Evolutionary conservation across 2,329 filamentous ascomycete genomes (phyloP).

Genomic region (Hypoxylon sp.): DNA sequence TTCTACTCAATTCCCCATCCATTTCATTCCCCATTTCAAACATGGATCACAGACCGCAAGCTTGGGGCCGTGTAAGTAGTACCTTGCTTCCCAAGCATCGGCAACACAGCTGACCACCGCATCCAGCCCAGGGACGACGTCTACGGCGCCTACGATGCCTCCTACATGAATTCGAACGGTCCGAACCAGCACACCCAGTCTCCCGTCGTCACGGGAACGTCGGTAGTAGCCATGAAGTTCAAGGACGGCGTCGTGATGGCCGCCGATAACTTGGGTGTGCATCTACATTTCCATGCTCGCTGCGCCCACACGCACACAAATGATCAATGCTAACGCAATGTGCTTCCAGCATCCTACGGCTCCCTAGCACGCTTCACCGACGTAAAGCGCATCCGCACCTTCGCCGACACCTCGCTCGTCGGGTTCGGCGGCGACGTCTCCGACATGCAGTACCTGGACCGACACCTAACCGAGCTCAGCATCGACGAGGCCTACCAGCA

Average conservation of each 20-base stretch:
- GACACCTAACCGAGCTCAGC: constrained; percentile 87
- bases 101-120: constrained; percentile 55
- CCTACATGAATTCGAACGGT: constrained; percentile 79
- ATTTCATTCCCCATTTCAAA: constrained; percentile 37
- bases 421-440: constrained; percentile 98
- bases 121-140: constrained; percentile 93
- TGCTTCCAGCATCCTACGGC: constrained; percentile 88
- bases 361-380: constrained; percentile 97
- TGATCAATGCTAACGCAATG: constrained; percentile 27
- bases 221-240: constrained; percentile 95
- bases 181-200: constrained; percentile 91
- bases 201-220: constrained; percentile 96
- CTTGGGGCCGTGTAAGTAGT: constrained; percentile 77
- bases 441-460: constrained; percentile 99
- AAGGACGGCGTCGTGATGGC: constrained; percentile 96
- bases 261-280: constrained; percentile 91
- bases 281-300: constrained; percentile 21
- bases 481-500: constrained; percentile 88
- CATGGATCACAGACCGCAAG: constrained; percentile 82
- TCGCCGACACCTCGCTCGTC: constrained; percentile 86
- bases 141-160: constrained; percentile 92
- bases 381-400: constrained; percentile 93
- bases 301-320: neutral
- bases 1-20: constrained; percentile 19
- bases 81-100: constrained; percentile 15